A percentile compares a stretch with the other conserved stretches of the same genome.
Conservation (phyloP, 2,329 filamentous ascomycete genomes). For the Fusarium nematophilum region DNA sequence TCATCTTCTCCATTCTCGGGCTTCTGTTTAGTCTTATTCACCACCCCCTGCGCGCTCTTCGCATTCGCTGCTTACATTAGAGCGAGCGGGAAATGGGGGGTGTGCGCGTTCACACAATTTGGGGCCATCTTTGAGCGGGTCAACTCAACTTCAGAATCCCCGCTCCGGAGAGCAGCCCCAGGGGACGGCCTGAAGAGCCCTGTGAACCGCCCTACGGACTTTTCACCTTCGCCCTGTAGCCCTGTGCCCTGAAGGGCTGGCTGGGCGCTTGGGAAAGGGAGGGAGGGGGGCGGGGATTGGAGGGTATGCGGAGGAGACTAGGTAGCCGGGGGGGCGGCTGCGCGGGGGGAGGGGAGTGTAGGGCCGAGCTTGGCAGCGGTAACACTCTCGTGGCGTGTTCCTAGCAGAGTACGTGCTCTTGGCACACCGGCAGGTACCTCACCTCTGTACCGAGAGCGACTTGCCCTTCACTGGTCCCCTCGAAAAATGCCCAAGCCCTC, state of each 20-base stretch:
- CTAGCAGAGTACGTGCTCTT: conserved; percentile 20
- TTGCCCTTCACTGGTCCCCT: too few relatives aligned
- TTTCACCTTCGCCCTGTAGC: conserved; percentile 25
- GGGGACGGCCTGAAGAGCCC: conserved; percentile 10
- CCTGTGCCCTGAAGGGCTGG: conserved; percentile 37
- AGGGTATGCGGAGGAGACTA: background rate
- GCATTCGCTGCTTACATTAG: conserved; percentile 23
- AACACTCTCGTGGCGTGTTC: conserved; percentile 1
- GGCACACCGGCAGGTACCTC: conserved; percentile 17
- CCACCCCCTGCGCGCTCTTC: background rate
- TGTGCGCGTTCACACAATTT: too few relatives aligned
- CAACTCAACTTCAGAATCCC: too few relatives aligned
- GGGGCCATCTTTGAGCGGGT: too few relatives aligned
- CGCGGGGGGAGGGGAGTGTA: conserved; percentile 32
- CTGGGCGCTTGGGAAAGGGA: too few relatives aligned
- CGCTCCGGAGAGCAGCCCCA: conserved; percentile 23
- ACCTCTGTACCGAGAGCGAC: background rate
- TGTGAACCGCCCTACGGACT: conserved; percentile 31
- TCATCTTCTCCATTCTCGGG: conserved; percentile 1
- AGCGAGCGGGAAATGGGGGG: background rate
- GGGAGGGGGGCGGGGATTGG: background rate
- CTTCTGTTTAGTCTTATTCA: conserved; percentile 6
- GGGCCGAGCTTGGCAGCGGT: conserved; percentile 3
- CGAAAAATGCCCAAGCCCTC: background rate
- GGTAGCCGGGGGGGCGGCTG: conserved; percentile 6